Evolutionary conservation across 192 early-diverging fungal species (phyloP), one percentile per base, ranked within the genome.

Genomic region (Entomortierella lignicola): DNA sequence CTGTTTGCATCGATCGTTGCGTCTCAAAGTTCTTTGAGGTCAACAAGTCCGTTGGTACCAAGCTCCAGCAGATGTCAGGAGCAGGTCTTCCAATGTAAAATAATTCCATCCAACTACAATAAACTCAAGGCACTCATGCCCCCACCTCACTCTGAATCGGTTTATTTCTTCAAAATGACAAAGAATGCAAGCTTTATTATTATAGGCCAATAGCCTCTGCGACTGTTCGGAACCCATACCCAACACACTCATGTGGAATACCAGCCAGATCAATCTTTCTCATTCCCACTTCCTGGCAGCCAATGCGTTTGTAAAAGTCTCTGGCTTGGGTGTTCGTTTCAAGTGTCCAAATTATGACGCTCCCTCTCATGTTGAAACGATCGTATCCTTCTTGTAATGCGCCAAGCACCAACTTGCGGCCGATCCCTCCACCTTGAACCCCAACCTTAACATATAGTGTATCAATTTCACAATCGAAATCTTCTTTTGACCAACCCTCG

Each of bases 1-100:
- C 91, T 11, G 93, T 95, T 27, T 97, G 95, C 79, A 86, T 93
- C 43, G 95, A 97, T 75, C 92, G 95, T 48, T 97, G 95, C 58
- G 93, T 93, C 8, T 80, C 90, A 31, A 97, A 97, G 84, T 97
- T 91, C 82, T 91, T 95, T 81, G 91, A 91, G 56, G 89, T 95
- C 63, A 92, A 93, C 71, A 87, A 85, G 69, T 85, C 89, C 37
- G 83, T 95, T 63, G 90, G 91, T 32, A 85, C 91, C 74, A 92
- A 93, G 82, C 85, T 96, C 67, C 85, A 91, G 59, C 84, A 92
- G 56, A 75, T 77, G 66, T 77, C 73, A 41, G 73, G 73, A 56
- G 73, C 73, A 5, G 73, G 73, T 30, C 66, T 69, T 63, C 65
- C 59, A 43, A 69, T 69, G 73, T 77, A 77, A 77, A 37, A 73